A percentile compares a stretch with the other conserved stretches of the same genome.
Evolutionary conservation across 2,329 filamentous ascomycete species (phyloP).

Genomic region (Fusarium guadeloupense): DNA sequence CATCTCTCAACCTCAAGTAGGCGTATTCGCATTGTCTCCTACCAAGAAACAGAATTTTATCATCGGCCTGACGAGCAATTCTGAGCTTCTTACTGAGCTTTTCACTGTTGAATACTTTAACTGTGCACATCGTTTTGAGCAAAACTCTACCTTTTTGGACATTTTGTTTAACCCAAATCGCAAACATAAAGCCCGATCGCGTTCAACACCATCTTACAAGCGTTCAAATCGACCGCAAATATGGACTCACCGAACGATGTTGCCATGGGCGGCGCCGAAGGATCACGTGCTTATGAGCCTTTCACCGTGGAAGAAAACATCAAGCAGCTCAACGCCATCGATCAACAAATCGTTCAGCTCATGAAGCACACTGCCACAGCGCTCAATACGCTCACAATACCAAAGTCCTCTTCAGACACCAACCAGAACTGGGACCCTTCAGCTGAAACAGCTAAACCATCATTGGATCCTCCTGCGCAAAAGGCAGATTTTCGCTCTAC

Average conservation of each 20-base stretch:
- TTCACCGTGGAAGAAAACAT: conserved; percentile 82
- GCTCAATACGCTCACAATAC: conserved; percentile 56
- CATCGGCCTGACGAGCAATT: no score
- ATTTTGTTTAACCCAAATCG: background rate
- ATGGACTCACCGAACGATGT: conserved; percentile 49
- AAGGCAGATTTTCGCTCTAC: conserved; percentile 66
- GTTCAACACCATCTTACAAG: background rate
- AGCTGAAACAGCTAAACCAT: conserved; percentile 35
- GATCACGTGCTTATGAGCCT: conserved; percentile 52
- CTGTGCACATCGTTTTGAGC: background rate
- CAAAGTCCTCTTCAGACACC: conserved; percentile 19
- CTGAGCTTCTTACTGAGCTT: no score
- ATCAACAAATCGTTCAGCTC: conserved; percentile 62
- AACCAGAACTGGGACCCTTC: conserved; percentile 14
- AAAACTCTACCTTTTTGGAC: background rate
- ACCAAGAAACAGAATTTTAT: no score
- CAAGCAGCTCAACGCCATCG: conserved; percentile 80
- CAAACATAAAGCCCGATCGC: background rate
- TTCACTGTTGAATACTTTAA: background rate
- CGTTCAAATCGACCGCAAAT: background rate
- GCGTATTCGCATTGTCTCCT: no score
- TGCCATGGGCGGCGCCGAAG: conserved; percentile 43
- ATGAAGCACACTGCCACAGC: conserved; percentile 57
- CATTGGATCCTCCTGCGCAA: conserved; percentile 58
- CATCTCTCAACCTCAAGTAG: background rate